Evolutionary conservation across 164 flowering plant genomes (phyloP).

Genomic region (Liriodendron chinense): DNA sequence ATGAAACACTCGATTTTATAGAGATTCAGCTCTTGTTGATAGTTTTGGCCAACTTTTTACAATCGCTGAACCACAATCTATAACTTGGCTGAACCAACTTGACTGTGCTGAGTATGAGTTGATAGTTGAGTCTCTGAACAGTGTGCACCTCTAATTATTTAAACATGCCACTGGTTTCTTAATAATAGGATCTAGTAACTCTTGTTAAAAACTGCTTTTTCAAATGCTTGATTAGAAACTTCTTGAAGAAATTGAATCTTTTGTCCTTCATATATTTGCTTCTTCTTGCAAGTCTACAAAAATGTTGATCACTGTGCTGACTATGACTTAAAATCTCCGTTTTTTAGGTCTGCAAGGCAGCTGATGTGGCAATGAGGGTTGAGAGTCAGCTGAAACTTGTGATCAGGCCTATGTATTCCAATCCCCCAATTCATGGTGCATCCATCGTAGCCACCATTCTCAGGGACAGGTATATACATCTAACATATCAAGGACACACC

Average conservation of each 20-base stretch:
- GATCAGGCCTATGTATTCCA: conserved; percentile 97
- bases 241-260: neutral
- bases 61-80: too few species aligned
- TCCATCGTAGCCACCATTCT: conserved; percentile 93
- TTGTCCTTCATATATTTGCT: neutral
- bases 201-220: neutral
- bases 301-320: neutral
- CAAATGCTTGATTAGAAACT: neutral
- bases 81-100: too few species aligned
- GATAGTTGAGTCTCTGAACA: too few species aligned
- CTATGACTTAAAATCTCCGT: neutral
- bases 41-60: too few species aligned
- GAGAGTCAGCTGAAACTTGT: conserved; percentile 99
- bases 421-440: conserved; percentile 97
- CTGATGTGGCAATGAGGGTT: conserved; percentile 82
- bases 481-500: neutral
- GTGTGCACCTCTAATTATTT: too few species aligned
- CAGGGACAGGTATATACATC: conserved; percentile 57
- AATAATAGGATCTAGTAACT: neutral
- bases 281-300: neutral
- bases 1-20: too few species aligned
- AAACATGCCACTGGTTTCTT: too few species aligned
- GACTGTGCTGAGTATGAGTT: too few species aligned
- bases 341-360: conserved; percentile 68
- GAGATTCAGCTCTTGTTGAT: too few species aligned